phyloP scores from a whole-genome alignment of 768 basidiomycete genomes.

The Cyathus striatus region DNA sequence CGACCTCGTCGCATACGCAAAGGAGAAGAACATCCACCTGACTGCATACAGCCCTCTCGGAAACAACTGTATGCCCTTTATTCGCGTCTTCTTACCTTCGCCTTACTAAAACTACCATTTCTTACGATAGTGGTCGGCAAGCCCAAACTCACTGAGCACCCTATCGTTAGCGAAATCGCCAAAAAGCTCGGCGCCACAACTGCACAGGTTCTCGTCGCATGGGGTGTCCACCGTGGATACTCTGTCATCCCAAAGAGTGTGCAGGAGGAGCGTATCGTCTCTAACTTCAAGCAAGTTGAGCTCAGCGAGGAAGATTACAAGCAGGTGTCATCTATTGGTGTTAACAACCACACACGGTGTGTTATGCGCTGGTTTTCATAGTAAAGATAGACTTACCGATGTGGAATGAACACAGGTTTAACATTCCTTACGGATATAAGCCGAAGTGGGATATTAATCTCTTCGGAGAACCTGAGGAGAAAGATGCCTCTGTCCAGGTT shows the following conservation, averaged over 20 bases:
- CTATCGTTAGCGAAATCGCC: constrained; percentile 58
- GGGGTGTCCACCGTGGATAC: constrained; percentile 71
- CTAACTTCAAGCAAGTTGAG: constrained; percentile 75
- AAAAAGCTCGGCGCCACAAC: constrained; percentile 57
- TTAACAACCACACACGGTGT: constrained; percentile 38
- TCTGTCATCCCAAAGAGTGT: constrained; percentile 86
- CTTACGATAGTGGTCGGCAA: constrained; percentile 44
- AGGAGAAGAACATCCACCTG: constrained; percentile 64
- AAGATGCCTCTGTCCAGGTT: neutral
- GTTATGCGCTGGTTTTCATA: neutral
- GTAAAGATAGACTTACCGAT: neutral
- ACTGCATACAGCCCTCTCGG: constrained; percentile 70
- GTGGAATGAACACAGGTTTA: no score
- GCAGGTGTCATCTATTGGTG: constrained; percentile 45
- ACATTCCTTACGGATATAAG: neutral
- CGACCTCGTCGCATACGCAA: constrained; percentile 66
- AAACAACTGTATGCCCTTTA: constrained; percentile 59
- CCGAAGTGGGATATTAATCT: neutral
- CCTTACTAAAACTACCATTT: constrained; percentile 4
- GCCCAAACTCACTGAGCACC: constrained; percentile 65
- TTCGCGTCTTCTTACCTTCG: neutral
- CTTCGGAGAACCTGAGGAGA: neutral
- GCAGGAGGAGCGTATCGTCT: constrained; percentile 60
- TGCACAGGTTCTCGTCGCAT: constrained; percentile 81
- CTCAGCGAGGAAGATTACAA: constrained; percentile 66